These are phyloP conservation scores for Melanogaster broomeanus DNA, from an alignment of 768 basidiomycete genomes.

Conservation along the genomic window DNA sequence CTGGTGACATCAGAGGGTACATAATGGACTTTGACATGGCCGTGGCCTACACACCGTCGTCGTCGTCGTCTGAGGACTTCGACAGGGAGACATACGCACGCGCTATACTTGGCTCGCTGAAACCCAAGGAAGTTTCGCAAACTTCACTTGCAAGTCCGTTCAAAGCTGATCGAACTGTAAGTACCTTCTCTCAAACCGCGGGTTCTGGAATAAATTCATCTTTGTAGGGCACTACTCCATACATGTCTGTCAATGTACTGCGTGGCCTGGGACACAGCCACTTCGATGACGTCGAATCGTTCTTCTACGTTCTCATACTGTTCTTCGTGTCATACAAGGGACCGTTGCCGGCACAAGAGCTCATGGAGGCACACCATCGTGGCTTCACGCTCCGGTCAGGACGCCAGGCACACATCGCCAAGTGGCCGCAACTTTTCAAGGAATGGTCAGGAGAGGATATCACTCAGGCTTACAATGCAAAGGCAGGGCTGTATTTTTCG, in stretches of 20 bases:
- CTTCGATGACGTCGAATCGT: not conserved
- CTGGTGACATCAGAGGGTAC: not conserved
- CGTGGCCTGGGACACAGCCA: not conserved
- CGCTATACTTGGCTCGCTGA: rapidly evolving
- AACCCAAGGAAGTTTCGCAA: too few relatives aligned
- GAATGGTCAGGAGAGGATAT: too few relatives aligned
- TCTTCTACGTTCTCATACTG: slow-evolving; percentile 1
- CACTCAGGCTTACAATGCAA: too few relatives aligned
- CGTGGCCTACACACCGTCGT: not conserved
- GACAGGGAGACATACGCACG: not conserved
- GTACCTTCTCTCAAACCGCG: not conserved
- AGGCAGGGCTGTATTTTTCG: too few relatives aligned
- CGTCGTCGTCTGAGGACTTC: not conserved
- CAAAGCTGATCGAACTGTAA: not conserved
- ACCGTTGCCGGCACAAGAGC: not conserved
- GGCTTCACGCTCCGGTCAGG: not conserved
- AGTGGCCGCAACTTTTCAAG: not conserved
- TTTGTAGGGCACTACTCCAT: not conserved
- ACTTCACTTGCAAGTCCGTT: not conserved
- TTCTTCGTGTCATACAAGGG: not conserved
- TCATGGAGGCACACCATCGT: not conserved
- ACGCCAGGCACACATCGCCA: not conserved
- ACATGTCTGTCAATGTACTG: not conserved
- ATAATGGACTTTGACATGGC: slow-evolving; percentile 1
- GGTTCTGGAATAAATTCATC: not conserved